These are phyloP conservation scores for Pleurotus salmoneostramineus DNA, from an alignment of 768 basidiomycete species.

Conservation along the genomic window DNA sequence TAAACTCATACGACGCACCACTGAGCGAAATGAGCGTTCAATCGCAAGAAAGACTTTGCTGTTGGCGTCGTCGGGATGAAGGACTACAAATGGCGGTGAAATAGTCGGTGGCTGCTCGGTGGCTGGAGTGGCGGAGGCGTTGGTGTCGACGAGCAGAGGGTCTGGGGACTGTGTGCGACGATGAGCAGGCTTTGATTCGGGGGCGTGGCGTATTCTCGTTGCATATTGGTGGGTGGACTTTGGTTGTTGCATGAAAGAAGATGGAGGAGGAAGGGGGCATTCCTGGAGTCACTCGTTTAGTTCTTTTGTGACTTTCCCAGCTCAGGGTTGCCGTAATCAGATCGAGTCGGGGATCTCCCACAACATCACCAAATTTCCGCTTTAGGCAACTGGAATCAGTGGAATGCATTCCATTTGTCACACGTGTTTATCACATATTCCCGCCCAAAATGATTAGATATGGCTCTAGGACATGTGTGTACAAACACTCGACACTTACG, in stretches of 20 bases:
- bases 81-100: constrained; percentile 59
- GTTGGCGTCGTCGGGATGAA: constrained; percentile 71
- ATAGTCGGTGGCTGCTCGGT: constrained; percentile 34
- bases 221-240: constrained; percentile 39
- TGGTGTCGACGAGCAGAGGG: constrained; percentile 25
- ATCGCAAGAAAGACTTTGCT: constrained; percentile 74
- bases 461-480: constrained; percentile 4
- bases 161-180: constrained; percentile 46
- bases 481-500: constrained; percentile 6
- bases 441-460: neutral
- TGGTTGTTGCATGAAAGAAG: constrained; percentile 4
- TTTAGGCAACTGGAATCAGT: neutral
- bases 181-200: constrained; percentile 45
- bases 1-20: constrained; percentile 41
- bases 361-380: constrained; percentile 6
- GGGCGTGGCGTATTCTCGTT: constrained; percentile 51
- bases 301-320: constrained; percentile 6
- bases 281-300: constrained; percentile 4
- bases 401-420: constrained; percentile 7
- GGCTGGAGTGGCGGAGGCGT: constrained; percentile 13
- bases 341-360: constrained; percentile 6
- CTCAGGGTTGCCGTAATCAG: constrained; percentile 6
- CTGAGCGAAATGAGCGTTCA: constrained; percentile 67
- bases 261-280: constrained; percentile 6
- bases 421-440: constrained; percentile 5